Conservation (phyloP, 176 grass and related monocot species). For the Microstegium vimineum region DNA sequence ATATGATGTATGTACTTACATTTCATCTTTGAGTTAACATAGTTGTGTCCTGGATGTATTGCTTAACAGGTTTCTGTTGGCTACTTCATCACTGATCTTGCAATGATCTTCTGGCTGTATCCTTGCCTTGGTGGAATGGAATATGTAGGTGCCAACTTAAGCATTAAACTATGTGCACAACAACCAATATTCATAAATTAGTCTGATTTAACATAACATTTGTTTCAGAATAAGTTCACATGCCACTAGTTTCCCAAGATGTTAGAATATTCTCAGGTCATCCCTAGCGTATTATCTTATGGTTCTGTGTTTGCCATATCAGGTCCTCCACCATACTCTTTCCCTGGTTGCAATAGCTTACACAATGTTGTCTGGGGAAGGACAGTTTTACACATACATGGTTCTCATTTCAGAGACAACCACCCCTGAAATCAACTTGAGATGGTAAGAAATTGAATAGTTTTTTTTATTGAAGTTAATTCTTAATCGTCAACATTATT, state of each 20-base stretch:
- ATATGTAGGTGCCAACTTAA: conserved; percentile 64
- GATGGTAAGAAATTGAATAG: conserved; percentile 62
- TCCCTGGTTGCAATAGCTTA: conserved; percentile 80
- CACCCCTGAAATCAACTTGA: conserved; percentile 80
- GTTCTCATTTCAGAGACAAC: conserved; percentile 88
- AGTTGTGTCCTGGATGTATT: conserved; percentile 22
- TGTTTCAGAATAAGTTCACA: background rate
- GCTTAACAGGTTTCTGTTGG: conserved; percentile 79
- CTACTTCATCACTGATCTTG: conserved; percentile 88
- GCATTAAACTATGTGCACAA: background rate
- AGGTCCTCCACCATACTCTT: conserved; percentile 89
- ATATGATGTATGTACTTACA: background rate
- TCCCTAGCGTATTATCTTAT: conserved; percentile 22
- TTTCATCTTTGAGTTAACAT: conserved; percentile 27
- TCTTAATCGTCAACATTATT: background rate
- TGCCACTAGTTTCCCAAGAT: background rate
- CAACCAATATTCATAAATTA: conserved; percentile 2
- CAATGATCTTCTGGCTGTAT: conserved; percentile 92
- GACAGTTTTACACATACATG: conserved; percentile 88
- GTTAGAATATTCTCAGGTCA: background rate
- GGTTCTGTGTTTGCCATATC: conserved; percentile 31
- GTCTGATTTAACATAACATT: conserved; percentile 3
- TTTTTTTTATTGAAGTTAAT: background rate
- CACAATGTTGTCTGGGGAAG: conserved; percentile 81
- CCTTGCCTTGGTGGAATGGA: conserved; percentile 96